A percentile compares a stretch with the other conserved stretches of the same genome.
phyloP scores from a whole-genome alignment of 371 early-diverging fungal genomes.

The Smittium culicis region DNA sequence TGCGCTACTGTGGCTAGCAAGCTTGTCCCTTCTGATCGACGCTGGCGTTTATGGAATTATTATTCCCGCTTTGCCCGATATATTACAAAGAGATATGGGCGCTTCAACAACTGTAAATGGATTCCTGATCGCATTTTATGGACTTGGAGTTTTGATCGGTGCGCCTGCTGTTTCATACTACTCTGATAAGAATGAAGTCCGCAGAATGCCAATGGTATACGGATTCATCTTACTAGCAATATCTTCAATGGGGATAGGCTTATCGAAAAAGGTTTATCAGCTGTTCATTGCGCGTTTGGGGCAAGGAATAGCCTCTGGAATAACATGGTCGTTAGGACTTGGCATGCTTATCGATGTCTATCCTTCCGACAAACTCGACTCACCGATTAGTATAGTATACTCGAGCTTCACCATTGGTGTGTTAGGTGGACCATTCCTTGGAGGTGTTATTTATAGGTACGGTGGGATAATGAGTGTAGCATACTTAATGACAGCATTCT shows the following conservation, averaged over 20 bases:
- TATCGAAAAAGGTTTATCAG: slow-evolving; percentile 47
- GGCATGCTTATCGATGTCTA: slow-evolving; percentile 68
- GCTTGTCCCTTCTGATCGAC: slow-evolving; percentile 36
- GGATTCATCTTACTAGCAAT: slow-evolving; percentile 51
- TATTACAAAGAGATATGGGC: slow-evolving; percentile 51
- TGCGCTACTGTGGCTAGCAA: background rate
- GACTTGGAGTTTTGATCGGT: slow-evolving; percentile 60
- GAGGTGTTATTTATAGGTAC: slow-evolving; percentile 55
- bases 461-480: slow-evolving; percentile 60
- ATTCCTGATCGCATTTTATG: slow-evolving; percentile 66
- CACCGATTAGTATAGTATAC: slow-evolving; percentile 60
- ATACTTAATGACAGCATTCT: slow-evolving; percentile 51
- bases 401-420: slow-evolving; percentile 51
- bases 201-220: slow-evolving; percentile 59
- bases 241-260: slow-evolving; percentile 52
- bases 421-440: slow-evolving; percentile 53
- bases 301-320: slow-evolving; percentile 66
- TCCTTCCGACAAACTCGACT: slow-evolving; percentile 49
- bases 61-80: slow-evolving; percentile 67
- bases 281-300: slow-evolving; percentile 58
- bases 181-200: slow-evolving; percentile 54
- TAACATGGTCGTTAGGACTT: slow-evolving; percentile 65
- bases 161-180: slow-evolving; percentile 65
- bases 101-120: slow-evolving; percentile 50
- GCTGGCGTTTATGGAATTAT: slow-evolving; percentile 69